Evolutionary conservation across 2,329 filamentous ascomycete species (phyloP), one percentile per base, ranked within the genome.

Genomic region (Trichoderma sp.): DNA sequence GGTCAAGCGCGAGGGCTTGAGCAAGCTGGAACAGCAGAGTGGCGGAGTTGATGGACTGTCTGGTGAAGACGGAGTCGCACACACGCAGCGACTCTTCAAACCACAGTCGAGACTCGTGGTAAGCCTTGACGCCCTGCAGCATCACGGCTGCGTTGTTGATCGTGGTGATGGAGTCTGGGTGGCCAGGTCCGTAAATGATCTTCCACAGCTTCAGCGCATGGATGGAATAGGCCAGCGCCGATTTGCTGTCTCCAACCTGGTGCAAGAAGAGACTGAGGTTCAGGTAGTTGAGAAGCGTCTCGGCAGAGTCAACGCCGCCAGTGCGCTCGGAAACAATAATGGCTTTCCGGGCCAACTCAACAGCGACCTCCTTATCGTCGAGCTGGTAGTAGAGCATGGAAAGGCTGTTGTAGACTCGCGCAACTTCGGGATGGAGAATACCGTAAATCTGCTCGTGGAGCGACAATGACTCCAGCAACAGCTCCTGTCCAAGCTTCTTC

Each of bases 101-200:
- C 96, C 96, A 99, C 72, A 95, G 86, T 63, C 96, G 91, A 57
- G 95, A 98, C 81, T 97, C 93, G 75, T 95, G 91, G 83, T 97
- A 99, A 71, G 92, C 90, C 85, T 98, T 97, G 75, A 97, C 87
- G 68, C 94, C 91, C 81, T 99, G 96, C 70, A 99, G 89, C 96
- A 99, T 99, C 70, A 99, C 96, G 8, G 96, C 96, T 24, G 93
- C 95, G 77, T 99, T 99, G 87, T 98, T 99, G 81, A 98, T 91
- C 19, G 96, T 98, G 10, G 96, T 99, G 81, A 99, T 97, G 10
- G 94, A 97, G 82, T 99, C 96, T 3, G 96, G 96, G 81, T 99
- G 96, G 75, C 93, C 92, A 35, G 91, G 85, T 37, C 96, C 96
- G 78, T 97, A 99, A 75, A 98, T 95, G 75, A 98, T 88, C 84